Evolutionary conservation across 768 basidiomycete species (phyloP).

Genomic region (Leucocoprinus sp.): DNA sequence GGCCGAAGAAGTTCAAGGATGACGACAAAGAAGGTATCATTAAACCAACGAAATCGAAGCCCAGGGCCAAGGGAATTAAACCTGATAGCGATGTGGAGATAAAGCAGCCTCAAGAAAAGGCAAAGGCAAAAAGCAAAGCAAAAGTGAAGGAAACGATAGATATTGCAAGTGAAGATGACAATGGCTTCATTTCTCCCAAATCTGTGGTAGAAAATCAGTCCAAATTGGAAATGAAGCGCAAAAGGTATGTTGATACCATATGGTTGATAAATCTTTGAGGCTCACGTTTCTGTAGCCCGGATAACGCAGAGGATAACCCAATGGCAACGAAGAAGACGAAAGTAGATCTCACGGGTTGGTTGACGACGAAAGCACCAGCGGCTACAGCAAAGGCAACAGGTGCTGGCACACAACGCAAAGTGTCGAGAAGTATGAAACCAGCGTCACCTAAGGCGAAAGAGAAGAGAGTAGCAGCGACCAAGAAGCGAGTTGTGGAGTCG

Average conservation of each 20-base stretch:
- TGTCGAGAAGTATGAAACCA: constrained; percentile 53
- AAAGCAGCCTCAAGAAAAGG: background rate
- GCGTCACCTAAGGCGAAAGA: constrained; percentile 39
- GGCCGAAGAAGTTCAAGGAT: constrained; percentile 19
- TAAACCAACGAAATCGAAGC: constrained; percentile 7
- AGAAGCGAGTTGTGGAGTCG: constrained; percentile 26
- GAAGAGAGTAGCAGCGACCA: constrained; percentile 40
- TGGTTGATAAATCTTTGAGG: constrained; percentile 19
- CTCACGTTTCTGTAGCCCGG: constrained; percentile 6
- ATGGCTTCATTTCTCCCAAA: constrained; percentile 12
- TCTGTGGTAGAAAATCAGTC: constrained; percentile 13
- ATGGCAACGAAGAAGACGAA: constrained; percentile 49
- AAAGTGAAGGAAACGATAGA: constrained; percentile 12
- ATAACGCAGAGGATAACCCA: constrained; percentile 27
- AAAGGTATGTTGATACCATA: constrained; percentile 43
- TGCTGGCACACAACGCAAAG: constrained; percentile 27
- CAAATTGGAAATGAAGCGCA: constrained; percentile 44
- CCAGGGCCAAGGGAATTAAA: constrained; percentile 2
- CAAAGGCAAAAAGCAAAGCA: constrained; percentile 6
- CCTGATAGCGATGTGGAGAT: constrained; percentile 7
- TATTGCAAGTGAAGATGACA: constrained; percentile 13
- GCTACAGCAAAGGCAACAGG: constrained; percentile 31
- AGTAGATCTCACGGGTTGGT: constrained; percentile 50
- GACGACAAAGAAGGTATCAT: constrained; percentile 12
- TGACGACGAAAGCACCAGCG: constrained; percentile 29